Conservation (phyloP, 768 basidiomycete species). For the Glaciozyma antarctica region DNA sequence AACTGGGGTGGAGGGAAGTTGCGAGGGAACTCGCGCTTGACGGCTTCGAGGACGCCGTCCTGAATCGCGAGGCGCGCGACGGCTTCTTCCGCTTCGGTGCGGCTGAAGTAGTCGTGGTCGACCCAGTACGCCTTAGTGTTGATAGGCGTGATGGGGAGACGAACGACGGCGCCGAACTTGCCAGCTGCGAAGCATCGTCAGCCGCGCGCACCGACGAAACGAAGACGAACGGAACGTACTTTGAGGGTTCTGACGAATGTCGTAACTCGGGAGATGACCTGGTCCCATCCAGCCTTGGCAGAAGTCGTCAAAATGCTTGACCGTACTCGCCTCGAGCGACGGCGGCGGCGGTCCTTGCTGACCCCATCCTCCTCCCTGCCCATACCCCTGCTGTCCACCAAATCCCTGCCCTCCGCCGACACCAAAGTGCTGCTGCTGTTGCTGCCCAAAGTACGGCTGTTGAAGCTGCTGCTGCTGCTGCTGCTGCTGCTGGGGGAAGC, state of each 20-base stretch:
- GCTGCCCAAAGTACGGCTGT: not conserved
- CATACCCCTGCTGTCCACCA: not conserved
- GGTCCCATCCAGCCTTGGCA: conserved; percentile 4
- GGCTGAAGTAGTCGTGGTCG: not conserved
- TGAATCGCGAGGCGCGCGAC: not conserved
- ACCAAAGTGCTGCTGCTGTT: not conserved
- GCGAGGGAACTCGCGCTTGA: not conserved
- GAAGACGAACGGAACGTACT: not conserved
- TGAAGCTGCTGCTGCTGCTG: not conserved
- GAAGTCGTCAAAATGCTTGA: conserved; percentile 7
- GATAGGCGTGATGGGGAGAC: not conserved
- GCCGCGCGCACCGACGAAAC: not conserved
- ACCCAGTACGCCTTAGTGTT: not conserved
- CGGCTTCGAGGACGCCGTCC: conserved; percentile 2
- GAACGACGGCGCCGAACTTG: conserved; percentile 9
- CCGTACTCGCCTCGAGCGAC: not conserved
- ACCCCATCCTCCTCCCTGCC: no score
- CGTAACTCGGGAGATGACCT: not conserved
- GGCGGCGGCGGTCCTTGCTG: not conserved
- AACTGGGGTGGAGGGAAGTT: not conserved
- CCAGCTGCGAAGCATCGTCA: conserved; percentile 1
- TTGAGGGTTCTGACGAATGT: conserved; percentile 4
- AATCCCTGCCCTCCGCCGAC: not conserved
- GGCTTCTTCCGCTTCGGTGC: conserved; percentile 12
- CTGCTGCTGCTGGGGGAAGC: not conserved